Percentiles rank a stretch among this genome's conserved stretches.
Conservation (phyloP, 148 eudicot genomes). For the Amaranthus palmeri region DNA sequence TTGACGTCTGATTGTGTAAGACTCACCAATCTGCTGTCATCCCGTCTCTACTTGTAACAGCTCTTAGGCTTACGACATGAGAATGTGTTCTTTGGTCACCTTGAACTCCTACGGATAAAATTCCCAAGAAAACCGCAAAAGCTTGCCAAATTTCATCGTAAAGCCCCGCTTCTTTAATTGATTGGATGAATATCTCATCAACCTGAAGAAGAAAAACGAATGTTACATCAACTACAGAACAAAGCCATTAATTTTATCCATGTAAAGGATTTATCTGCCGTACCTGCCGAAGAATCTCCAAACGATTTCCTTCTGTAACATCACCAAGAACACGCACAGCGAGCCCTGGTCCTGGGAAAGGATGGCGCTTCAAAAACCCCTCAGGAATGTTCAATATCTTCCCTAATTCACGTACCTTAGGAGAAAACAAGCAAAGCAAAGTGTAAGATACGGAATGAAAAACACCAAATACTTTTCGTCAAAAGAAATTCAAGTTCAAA, state of each 20-base stretch:
- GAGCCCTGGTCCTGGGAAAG: slow-evolving; percentile 98
- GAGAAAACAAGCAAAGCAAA: not conserved
- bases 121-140: slow-evolving; percentile 82
- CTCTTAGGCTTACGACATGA: slow-evolving; percentile 83
- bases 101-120: slow-evolving; percentile 88
- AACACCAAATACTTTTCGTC: not conserved
- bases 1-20: not conserved
- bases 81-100: slow-evolving; percentile 96
- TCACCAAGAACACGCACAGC: slow-evolving; percentile 93
- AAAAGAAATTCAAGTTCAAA: slow-evolving; percentile 19
- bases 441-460: not conserved
- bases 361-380: slow-evolving; percentile 87
- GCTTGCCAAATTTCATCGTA: slow-evolving; percentile 99
- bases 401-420: slow-evolving; percentile 84
- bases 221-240: not conserved
- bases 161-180: slow-evolving; percentile 83
- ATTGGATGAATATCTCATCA: slow-evolving; percentile 92
- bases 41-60: slow-evolving; percentile 97
- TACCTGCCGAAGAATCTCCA: slow-evolving; percentile 78
- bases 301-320: slow-evolving; percentile 73
- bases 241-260: not conserved
- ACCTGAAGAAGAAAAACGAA: slow-evolving; percentile 34
- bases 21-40: slow-evolving; percentile 97
- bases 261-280: not conserved
- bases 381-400: slow-evolving; percentile 75